A percentile compares a stretch with the other conserved stretches of the same genome.
Evolutionary conservation across 495 filamentous ascomycete species (phyloP).

Genomic region (Lentithecium fluviatile): DNA sequence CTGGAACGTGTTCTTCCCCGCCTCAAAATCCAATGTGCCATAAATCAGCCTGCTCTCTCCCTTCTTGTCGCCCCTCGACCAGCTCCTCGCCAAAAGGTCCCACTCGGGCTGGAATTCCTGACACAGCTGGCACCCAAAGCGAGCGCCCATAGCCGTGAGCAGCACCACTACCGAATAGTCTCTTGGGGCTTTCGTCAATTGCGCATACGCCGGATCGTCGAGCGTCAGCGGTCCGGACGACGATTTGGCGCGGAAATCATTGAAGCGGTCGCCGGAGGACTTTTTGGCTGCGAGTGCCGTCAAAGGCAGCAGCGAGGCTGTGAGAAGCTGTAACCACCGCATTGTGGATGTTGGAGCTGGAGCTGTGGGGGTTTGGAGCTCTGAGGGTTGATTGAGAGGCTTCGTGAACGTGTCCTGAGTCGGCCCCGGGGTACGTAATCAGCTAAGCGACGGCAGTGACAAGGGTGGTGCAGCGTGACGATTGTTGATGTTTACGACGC

Average conservation of each 20-base stretch:
- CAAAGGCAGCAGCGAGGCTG: conserved; percentile 52
- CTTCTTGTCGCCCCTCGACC: conserved; percentile 74
- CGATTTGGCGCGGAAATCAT: conserved; percentile 65
- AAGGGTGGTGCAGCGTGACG: not conserved
- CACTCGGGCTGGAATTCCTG: conserved; percentile 92
- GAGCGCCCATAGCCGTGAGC: conserved; percentile 80
- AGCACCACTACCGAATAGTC: conserved; percentile 82
- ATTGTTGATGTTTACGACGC: conserved; percentile 23
- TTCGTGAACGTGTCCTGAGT: conserved; percentile 13
- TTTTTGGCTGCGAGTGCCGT: conserved; percentile 59
- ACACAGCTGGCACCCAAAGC: conserved; percentile 85
- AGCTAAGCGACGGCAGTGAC: conserved; percentile 7
- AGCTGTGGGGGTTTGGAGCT: conserved; percentile 14
- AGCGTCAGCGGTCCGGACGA: conserved; percentile 70
- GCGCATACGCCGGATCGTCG: conserved; percentile 68
- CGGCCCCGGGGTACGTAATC: conserved; percentile 25
- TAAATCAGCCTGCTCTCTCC: conserved; percentile 73
- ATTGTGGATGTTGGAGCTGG: conserved; percentile 36
- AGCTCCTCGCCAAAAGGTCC: conserved; percentile 83
- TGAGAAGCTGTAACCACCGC: conserved; percentile 52
- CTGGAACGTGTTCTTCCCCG: conserved; percentile 85
- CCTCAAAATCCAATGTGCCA: conserved; percentile 82
- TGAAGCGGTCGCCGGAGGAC: conserved; percentile 57
- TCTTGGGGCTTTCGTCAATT: conserved; percentile 71
- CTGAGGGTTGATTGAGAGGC: conserved; percentile 1